Conservation (phyloP, 495 filamentous ascomycete genomes). For the Xylaria bambusicola region DNA sequence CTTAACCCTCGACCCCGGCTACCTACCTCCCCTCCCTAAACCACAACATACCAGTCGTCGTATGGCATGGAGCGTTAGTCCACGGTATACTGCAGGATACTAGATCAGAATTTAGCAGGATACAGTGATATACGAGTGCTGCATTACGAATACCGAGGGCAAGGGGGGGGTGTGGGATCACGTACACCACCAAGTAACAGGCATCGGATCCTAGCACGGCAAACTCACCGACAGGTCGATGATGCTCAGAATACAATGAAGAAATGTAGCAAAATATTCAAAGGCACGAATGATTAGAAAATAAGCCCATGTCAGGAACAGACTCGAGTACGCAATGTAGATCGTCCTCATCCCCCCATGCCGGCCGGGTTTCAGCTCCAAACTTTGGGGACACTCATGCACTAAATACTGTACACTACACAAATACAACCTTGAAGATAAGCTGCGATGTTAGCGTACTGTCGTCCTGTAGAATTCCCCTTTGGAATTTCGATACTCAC, state of each 20-base stretch:
- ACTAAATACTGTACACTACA: neutral
- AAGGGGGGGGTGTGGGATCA: neutral
- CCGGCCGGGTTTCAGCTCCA: slow-evolving; percentile 3
- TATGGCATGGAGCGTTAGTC: neutral
- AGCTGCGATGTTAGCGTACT: neutral
- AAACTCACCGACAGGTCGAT: slow-evolving; percentile 2
- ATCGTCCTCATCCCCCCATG: neutral
- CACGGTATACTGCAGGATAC: neutral
- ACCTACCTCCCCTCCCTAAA: neutral
- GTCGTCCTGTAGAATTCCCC: neutral
- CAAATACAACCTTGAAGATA: slow-evolving; percentile 13
- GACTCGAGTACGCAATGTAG: neutral
- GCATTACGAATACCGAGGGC: slow-evolving; percentile 3
- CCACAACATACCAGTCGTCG: neutral
- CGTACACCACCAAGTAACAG: neutral
- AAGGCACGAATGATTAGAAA: no score
- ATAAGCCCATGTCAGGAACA: neutral
- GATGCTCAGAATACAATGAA: slow-evolving; percentile 4
- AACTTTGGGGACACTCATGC: slow-evolving; percentile 1
- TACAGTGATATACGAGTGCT: neutral
- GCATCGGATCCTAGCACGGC: slow-evolving; percentile 1
- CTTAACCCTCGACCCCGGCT: neutral
- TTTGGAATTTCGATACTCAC: neutral
- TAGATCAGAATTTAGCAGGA: neutral
- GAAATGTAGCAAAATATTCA: no score